Evolutionary conservation across 176 grass and related monocot species (phyloP), one percentile per base, ranked within the genome.

Genomic region (Phragmites australis): DNA sequence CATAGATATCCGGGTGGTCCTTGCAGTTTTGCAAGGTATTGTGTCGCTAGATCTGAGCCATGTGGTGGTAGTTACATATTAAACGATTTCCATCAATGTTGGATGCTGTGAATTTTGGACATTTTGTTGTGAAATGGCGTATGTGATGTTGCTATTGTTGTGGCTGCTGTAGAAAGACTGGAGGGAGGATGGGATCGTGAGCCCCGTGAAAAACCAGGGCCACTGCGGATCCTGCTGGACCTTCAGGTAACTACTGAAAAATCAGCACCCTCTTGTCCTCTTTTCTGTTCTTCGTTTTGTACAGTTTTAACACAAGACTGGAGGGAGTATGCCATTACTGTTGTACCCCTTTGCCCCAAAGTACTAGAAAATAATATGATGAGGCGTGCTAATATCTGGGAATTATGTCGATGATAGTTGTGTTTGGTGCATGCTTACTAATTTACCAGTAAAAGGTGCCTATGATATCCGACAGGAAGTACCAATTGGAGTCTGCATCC

Each of bases 201-300:
- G 96, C 86, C 92, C 96, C 1, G 92, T 99, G 10, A 99, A 99
- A 84, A 15, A 99, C 72, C 96, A 99, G 82, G 87, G 86, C 12
- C 10, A 44, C 5, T 99, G 96, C 23, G 96, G 96, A 45, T 99
- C 96, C 29, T 99, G 96, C 87, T 99, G 96, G 96, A 99, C 96
- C 47, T 98, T 98, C 75, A 98, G 96, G 96, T 95, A 81, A 78
- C 25, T 29, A 63, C 58, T 47, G 6, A 44, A 69, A 69, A 64
- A 82, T 31, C 84, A 63, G 11, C 34, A 31, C 19, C 55, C 3
- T 52, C 27, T 32, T 85, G 64, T 27, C 55, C 3, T 52, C 27
- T 32, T 85, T 72, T 43, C 5, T 11, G 9, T 18, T 60, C 42
- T 17, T 34, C 22, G 0, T 74, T 68, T 13, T 8, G 5, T 25